Base-by-base conservation (phyloP, 106 monocot species). In the Platanthera guangdongensis region DNA sequence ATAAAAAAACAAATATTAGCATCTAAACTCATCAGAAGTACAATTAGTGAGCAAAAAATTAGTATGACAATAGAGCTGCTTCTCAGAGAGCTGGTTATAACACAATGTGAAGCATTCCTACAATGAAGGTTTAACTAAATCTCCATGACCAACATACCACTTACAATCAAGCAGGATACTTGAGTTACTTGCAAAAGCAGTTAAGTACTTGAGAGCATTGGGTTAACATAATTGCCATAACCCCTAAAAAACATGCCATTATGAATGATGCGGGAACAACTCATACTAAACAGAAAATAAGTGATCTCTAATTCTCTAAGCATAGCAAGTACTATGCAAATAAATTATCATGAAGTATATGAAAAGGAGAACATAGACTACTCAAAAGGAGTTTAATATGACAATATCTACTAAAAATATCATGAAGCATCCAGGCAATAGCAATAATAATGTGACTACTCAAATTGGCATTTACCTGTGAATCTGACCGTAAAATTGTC, bases 401-500 rank as follows among this genome's bases (percentile, higher is more conserved):
- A n/a, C n/a, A n/a, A n/a, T 39, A 39, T 39, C 39, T 39, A 39
- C 39, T 39, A 39, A 39, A 39, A 39, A 39, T 39, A 39, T 39
- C 39, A 39, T 39, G 39, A 39, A 39, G 39, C 39, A 39, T 39
- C 39, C 3, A 39, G 2, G 39, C 39, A 39, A 39, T 39, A 39
- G 39, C 39, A 39, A 39, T 39, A 39, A 39, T 39, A 39, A 39
- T 39, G 3, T 62, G 4, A 30, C 28, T 63, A 30, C 28, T 63
- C 64, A 64, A 68, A 70, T 53, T 60, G 4, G 3, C 19, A 3
- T 16, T 72, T 86, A 97, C 96, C 96, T 97, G 96, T 79, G 96
- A 91, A 88, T 97, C 96, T 51, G 96, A 81, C 52, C 96, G 84
- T 28, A 97, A 78, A 79, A 97, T 97, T 48, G 93, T 93, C 80